phyloP scores from a whole-genome alignment of 2,329 filamentous ascomycete genomes.

The Claviceps sp. region DNA sequence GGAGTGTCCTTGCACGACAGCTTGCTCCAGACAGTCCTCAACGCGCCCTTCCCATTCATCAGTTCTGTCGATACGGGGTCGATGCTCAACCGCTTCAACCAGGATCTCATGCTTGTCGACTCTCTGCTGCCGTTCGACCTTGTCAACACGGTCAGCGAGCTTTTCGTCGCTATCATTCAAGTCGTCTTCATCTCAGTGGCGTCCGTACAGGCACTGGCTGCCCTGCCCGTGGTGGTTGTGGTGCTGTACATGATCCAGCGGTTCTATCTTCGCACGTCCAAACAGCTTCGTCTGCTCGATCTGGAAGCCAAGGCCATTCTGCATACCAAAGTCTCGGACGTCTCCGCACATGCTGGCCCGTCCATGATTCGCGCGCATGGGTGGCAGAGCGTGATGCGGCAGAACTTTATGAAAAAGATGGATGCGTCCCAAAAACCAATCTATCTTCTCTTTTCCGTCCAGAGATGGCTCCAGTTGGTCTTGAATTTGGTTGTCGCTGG shows the following conservation, averaged over 20 bases:
- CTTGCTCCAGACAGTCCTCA: no score
- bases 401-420: constrained; percentile 27
- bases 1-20: no score
- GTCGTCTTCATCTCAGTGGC: no score
- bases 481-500: constrained; percentile 21
- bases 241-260: constrained; percentile 12
- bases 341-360: constrained; percentile 11
- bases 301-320: constrained; percentile 38
- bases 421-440: constrained; percentile 13
- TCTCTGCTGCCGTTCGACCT: no score
- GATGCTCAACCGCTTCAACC: no score
- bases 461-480: constrained; percentile 32
- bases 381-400: constrained; percentile 20
- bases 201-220: no score
- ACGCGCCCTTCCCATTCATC: no score
- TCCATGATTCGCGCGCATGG: constrained; percentile 14
- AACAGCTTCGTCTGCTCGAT: constrained; percentile 40
- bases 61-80: no score
- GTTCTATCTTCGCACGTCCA: constrained; percentile 33
- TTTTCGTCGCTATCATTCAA: no score
- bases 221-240: constrained; percentile 6
- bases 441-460: constrained; percentile 30
- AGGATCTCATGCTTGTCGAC: no score
- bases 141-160: no score
- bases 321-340: constrained; percentile 25